Percentiles rank a stretch among this genome's conserved stretches.
phyloP scores from a whole-genome alignment of 1,284 basidiomycete species.

The Inonotus obliquus region DNA sequence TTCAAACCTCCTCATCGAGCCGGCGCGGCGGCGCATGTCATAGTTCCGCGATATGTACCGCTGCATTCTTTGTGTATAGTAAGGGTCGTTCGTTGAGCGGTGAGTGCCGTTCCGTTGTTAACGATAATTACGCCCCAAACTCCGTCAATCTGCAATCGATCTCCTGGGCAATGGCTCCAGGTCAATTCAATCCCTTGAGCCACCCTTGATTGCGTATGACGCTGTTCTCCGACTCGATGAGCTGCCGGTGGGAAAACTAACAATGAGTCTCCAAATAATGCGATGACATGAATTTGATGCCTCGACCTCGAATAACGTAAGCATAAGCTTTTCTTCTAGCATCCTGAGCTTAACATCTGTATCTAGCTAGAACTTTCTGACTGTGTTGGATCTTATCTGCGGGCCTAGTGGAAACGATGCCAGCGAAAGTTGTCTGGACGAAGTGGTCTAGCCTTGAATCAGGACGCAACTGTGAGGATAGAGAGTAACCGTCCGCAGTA shows the following conservation, averaged over 20 bases:
- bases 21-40: background rate
- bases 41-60: background rate
- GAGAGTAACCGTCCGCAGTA: background rate
- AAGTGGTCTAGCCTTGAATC: background rate
- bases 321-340: background rate
- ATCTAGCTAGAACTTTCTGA: background rate
- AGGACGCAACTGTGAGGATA: background rate
- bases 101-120: background rate
- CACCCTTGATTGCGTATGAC: background rate
- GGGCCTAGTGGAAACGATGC: background rate
- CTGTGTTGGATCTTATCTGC: background rate
- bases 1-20: background rate
- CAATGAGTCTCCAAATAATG: no score
- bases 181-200: background rate
- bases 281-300: no score
- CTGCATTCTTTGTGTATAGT: background rate
- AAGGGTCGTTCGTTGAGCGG: background rate
- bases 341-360: background rate
- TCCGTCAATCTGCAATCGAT: background rate
- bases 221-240: no score
- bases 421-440: background rate
- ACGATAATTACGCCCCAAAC: background rate
- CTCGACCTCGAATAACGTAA: no score
- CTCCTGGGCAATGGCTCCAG: no score
- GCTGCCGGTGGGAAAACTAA: no score